These are phyloP conservation scores for Osmozyma mogii DNA, from an alignment of 805 yeast genomes.

Conservation along the genomic window DNA sequence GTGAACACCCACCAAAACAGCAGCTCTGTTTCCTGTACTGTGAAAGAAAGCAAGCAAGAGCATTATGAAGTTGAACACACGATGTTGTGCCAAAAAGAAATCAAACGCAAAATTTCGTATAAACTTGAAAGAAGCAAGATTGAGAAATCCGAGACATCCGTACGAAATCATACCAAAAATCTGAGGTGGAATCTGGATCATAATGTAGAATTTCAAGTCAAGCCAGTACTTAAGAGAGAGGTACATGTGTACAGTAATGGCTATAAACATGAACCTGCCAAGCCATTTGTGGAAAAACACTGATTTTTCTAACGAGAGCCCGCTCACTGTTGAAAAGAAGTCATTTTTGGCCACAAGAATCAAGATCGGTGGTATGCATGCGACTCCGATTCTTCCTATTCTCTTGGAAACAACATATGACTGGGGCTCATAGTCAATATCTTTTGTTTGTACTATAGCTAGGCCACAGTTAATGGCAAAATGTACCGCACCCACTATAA, in stretches of 20 bases:
- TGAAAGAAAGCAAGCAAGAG: conserved; percentile 36
- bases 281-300: conserved; percentile 38
- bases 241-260: conserved; percentile 29
- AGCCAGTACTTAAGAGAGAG: conserved; percentile 34
- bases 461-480: conserved; percentile 23
- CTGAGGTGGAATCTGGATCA: conserved; percentile 41
- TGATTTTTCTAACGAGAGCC: conserved; percentile 34
- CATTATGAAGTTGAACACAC: conserved; percentile 34
- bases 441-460: conserved; percentile 23
- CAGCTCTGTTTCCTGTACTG: conserved; percentile 25
- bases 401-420: conserved; percentile 36
- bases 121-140: conserved; percentile 26
- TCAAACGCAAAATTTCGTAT: conserved; percentile 35
- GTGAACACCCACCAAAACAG: conserved; percentile 35
- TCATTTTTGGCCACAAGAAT: conserved; percentile 34
- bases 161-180: conserved; percentile 43
- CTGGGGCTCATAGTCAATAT: conserved; percentile 31
- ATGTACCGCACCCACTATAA: conserved; percentile 20
- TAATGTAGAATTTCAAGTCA: conserved; percentile 25
- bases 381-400: conserved; percentile 31
- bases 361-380: conserved; percentile 31
- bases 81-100: conserved; percentile 36
- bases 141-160: conserved; percentile 26
- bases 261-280: conserved; percentile 30
- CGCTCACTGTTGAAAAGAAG: conserved; percentile 30